phyloP scores from a whole-genome alignment of 345 rosid genomes.

The Eucalyptus curtisii region DNA sequence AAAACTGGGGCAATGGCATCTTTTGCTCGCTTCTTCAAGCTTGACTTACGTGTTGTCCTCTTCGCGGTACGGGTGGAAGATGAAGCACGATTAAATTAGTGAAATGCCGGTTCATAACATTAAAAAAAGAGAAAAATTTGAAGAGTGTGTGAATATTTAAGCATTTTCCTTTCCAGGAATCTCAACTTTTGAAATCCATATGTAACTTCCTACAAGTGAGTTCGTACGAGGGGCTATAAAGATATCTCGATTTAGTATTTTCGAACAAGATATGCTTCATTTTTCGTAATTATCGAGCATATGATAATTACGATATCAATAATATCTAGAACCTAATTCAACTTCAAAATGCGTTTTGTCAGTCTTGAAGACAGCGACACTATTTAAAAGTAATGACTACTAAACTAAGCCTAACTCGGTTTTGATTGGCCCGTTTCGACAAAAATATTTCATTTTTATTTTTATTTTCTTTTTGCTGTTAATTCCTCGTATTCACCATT shows the following conservation, averaged over 20 bases:
- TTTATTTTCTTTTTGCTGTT: not conserved
- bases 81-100: not conserved
- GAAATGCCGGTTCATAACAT: not conserved
- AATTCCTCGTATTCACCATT: not conserved
- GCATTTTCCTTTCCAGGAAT: not conserved
- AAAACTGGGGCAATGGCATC: not conserved
- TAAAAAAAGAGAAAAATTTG: not conserved
- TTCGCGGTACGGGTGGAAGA: not conserved
- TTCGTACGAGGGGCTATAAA: accelerated
- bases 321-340: not conserved
- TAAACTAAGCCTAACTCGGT: not conserved
- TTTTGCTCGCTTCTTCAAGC: not conserved
- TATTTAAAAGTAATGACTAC: not conserved
- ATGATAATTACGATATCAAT: not conserved
- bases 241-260: not conserved
- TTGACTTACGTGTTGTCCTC: not conserved
- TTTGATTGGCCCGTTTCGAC: not conserved
- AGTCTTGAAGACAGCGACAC: not conserved
- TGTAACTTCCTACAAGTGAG: accelerated
- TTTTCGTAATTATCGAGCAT: accelerated
- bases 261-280: not conserved
- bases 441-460: not conserved
- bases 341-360: not conserved
- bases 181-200: accelerated
- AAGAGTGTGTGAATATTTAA: not conserved